phyloP scores from a whole-genome alignment of 106 monocot genomes.

The Narthecium ossifragum region DNA sequence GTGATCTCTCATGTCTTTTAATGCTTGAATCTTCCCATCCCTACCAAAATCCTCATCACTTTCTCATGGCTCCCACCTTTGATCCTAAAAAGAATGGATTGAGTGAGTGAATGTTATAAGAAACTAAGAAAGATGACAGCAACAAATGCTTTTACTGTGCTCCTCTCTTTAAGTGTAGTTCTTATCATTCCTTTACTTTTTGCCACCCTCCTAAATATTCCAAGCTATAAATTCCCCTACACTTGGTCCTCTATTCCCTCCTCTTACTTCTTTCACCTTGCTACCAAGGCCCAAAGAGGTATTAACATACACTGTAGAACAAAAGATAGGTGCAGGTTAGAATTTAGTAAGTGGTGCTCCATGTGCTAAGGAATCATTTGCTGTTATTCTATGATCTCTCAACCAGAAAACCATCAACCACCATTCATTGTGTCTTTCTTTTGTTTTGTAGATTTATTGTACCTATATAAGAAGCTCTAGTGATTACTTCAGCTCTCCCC shows the following conservation, averaged over 20 bases:
- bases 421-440: background rate
- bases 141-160: too few relatives aligned
- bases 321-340: too few relatives aligned
- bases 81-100: too few relatives aligned
- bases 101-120: too few relatives aligned
- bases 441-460: background rate
- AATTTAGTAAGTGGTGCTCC: constrained; percentile 19
- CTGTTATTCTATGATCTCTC: constrained; percentile 3
- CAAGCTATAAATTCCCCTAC: constrained; percentile 9
- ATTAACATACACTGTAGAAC: too few relatives aligned
- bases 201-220: constrained; percentile 4
- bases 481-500: background rate
- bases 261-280: background rate
- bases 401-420: background rate
- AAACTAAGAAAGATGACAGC: too few relatives aligned
- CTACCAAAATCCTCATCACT: background rate
- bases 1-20: constrained; percentile 1
- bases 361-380: constrained; percentile 22
- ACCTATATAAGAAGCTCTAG: background rate
- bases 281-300: background rate
- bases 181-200: constrained; percentile 15
- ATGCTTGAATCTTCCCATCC: constrained; percentile 1
- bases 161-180: too few relatives aligned
- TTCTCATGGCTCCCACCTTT: background rate
- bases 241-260: background rate